Percentiles rank a stretch among this genome's conserved stretches.
phyloP scores from a whole-genome alignment of 2,329 filamentous ascomycete genomes.

The Epichloe typhina region DNA sequence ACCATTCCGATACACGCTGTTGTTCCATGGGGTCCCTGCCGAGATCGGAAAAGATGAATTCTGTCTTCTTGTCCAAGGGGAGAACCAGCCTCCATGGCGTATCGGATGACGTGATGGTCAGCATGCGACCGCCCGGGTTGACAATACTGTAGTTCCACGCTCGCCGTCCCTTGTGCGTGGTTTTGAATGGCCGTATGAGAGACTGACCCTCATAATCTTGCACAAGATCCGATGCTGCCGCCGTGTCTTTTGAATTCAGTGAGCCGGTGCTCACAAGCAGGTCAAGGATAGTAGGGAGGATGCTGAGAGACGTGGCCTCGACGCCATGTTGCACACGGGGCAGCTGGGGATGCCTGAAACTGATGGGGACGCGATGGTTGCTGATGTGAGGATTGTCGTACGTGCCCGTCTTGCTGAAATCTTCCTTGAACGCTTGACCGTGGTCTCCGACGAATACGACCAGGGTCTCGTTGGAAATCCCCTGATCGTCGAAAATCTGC shows the following conservation, averaged over 20 bases:
- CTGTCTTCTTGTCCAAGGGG: slow-evolving; percentile 16
- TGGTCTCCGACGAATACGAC: slow-evolving; percentile 22
- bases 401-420: slow-evolving; percentile 15
- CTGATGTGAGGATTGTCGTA: slow-evolving; percentile 20
- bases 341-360: slow-evolving; percentile 19
- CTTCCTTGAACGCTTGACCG: slow-evolving; percentile 21
- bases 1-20: slow-evolving; percentile 10
- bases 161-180: slow-evolving; percentile 10
- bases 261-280: slow-evolving; percentile 21
- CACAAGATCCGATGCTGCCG: slow-evolving; percentile 16
- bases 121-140: slow-evolving; percentile 18
- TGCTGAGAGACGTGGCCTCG: slow-evolving; percentile 19
- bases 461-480: slow-evolving; percentile 21
- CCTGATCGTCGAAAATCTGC: slow-evolving; percentile 18
- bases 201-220: slow-evolving; percentile 23
- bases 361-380: slow-evolving; percentile 21
- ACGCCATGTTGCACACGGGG: slow-evolving; percentile 15
- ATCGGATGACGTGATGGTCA: slow-evolving; percentile 14
- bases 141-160: slow-evolving; percentile 20
- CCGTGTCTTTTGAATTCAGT: slow-evolving; percentile 14
- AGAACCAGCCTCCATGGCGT: slow-evolving; percentile 16
- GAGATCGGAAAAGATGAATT: slow-evolving; percentile 17
- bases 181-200: slow-evolving; percentile 16
- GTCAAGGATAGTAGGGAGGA: slow-evolving; percentile 22
- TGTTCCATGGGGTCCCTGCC: slow-evolving; percentile 16